Evolutionary conservation across 257 asterid species (phyloP).

Genomic region (Nemophila menziesii): DNA sequence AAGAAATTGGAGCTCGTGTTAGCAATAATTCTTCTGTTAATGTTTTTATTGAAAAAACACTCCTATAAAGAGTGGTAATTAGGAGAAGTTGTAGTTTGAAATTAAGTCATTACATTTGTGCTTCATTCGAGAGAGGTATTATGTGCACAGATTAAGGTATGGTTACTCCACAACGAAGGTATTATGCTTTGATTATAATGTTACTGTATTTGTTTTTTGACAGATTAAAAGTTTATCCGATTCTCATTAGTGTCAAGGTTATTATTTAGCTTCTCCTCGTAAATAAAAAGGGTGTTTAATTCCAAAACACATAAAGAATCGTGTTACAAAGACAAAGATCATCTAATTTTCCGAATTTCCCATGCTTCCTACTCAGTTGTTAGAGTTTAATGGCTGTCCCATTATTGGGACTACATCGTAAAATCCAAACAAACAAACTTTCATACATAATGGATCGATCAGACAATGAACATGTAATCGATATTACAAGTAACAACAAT

Average conservation of each 20-base stretch:
- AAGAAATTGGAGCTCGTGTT: not conserved
- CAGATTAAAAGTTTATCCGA: not conserved
- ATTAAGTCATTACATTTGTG: too few relatives aligned
- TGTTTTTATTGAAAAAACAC: too few relatives aligned
- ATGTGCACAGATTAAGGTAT: too few relatives aligned
- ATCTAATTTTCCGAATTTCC: constrained; percentile 22
- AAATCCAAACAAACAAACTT: constrained; percentile 33
- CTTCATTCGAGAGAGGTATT: too few relatives aligned
- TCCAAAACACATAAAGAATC: constrained; percentile 2
- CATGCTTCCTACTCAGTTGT: constrained; percentile 21
- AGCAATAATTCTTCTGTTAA: not conserved
- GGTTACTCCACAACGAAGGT: too few relatives aligned
- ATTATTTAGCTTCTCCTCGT: not conserved
- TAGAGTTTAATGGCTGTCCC: constrained; percentile 54
- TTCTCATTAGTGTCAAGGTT: not conserved
- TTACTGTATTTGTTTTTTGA: not conserved
- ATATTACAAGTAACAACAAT: constrained; percentile 46
- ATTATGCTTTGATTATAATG: not conserved
- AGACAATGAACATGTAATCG: constrained; percentile 46
- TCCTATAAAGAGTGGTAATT: too few relatives aligned
- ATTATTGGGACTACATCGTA: constrained; percentile 46
- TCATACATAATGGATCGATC: constrained; percentile 52
- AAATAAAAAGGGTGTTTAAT: not conserved
- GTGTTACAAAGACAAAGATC: constrained; percentile 9
- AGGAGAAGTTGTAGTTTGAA: too few relatives aligned